Percentiles rank a stretch among this genome's conserved stretches.
Conservation (phyloP, 257 asterid genomes). For the Penstemon davidsonii region DNA sequence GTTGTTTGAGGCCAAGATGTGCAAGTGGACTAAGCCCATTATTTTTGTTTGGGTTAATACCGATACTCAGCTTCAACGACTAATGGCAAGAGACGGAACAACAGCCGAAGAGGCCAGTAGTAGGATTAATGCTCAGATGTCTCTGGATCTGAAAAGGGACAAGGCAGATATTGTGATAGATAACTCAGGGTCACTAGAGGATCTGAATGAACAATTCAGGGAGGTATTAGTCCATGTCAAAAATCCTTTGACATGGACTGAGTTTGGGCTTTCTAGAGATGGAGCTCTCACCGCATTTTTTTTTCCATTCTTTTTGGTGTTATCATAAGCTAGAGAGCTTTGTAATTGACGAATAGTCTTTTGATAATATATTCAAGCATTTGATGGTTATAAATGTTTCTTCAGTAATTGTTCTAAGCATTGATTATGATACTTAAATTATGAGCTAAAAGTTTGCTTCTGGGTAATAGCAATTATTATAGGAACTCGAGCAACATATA, state of each 20-base stretch:
- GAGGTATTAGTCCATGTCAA: too few relatives aligned
- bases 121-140: slow-evolving; percentile 42
- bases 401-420: slow-evolving; percentile 4
- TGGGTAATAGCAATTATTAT: neutral
- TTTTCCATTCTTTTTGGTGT: slow-evolving; percentile 59
- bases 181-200: too few relatives aligned
- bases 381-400: neutral
- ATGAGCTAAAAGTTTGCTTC: neutral
- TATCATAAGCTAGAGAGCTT: slow-evolving; percentile 45
- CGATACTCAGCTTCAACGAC: slow-evolving; percentile 78
- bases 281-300: slow-evolving; percentile 33
- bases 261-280: too few relatives aligned
- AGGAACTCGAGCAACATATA: neutral
- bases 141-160: too few relatives aligned
- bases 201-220: too few relatives aligned
- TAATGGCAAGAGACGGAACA: slow-evolving; percentile 73
- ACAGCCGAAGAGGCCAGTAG: slow-evolving; percentile 68
- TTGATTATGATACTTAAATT: neutral
- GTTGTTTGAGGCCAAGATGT: slow-evolving; percentile 87
- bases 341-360: slow-evolving; percentile 25
- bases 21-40: slow-evolving; percentile 80
- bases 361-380: too few relatives aligned
- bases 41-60: slow-evolving; percentile 89
- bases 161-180: too few relatives aligned
- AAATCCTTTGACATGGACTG: too few relatives aligned